Percentiles rank a stretch among this genome's conserved stretches.
Evolutionary conservation across 2,329 filamentous ascomycete species (phyloP).

Genomic region (Fusarium protoensiforme): DNA sequence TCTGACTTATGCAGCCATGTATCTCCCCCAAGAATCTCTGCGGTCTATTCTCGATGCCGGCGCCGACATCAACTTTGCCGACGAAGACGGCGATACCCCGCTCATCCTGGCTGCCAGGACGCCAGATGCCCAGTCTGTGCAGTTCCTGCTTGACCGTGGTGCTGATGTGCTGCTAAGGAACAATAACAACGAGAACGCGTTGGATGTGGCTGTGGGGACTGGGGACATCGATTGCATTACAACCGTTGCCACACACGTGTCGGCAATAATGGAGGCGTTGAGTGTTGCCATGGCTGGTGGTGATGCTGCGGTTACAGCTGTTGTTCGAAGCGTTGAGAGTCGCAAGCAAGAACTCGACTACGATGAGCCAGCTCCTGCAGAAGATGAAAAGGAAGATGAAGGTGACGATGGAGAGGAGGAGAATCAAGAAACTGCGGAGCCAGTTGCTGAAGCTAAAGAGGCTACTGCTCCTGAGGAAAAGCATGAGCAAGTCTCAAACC

Average conservation of each 20-base stretch:
- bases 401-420: background rate
- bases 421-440: background rate
- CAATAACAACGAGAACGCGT: background rate
- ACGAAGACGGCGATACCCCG: slow-evolving; percentile 50
- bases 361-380: background rate
- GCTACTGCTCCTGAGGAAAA: background rate
- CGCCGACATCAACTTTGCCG: slow-evolving; percentile 51
- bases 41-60: slow-evolving; percentile 49
- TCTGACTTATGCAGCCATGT: slow-evolving; percentile 50
- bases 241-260: slow-evolving; percentile 48
- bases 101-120: slow-evolving; percentile 50
- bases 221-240: slow-evolving; percentile 41
- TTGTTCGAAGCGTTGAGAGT: slow-evolving; percentile 19
- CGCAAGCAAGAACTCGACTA: slow-evolving; percentile 28
- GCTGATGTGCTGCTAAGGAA: slow-evolving; percentile 21
- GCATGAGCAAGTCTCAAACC: background rate
- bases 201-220: background rate
- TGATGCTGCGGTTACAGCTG: slow-evolving; percentile 15
- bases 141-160: slow-evolving; percentile 19
- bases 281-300: slow-evolving; percentile 19
- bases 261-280: slow-evolving; percentile 19
- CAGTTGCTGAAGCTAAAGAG: background rate
- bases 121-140: slow-evolving; percentile 40
- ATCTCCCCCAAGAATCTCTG: slow-evolving; percentile 46
- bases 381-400: background rate